Evolutionary conservation across 257 asterid species (phyloP).

Genomic region (Solanum medicagineum): DNA sequence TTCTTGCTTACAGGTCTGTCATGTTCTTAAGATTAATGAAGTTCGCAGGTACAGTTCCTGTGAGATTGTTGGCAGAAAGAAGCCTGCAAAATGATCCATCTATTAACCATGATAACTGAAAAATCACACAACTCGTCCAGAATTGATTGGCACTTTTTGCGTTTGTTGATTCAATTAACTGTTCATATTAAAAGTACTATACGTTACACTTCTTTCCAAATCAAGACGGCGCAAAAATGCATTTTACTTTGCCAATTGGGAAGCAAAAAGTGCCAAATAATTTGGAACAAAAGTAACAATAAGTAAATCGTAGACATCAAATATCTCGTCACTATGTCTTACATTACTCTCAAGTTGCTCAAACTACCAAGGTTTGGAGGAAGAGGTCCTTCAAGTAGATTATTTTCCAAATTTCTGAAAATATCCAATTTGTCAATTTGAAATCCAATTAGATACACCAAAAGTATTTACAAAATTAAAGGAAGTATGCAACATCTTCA

Average conservation of each 20-base stretch:
- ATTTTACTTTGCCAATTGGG: not conserved
- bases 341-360: constrained; percentile 56
- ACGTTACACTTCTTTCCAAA: not conserved
- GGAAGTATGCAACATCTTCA: not conserved
- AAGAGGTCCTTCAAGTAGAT: constrained; percentile 73
- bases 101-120: not conserved
- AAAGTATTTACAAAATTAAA: not conserved
- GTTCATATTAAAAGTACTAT: not conserved
- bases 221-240: not conserved
- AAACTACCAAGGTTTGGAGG: constrained; percentile 52
- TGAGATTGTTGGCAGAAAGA: constrained; percentile 67
- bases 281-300: not conserved
- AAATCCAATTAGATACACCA: constrained; percentile 8
- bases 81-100: constrained; percentile 34
- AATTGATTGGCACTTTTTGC: not conserved
- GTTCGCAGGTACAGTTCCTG: constrained; percentile 56
- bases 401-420: constrained; percentile 64
- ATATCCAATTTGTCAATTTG: constrained; percentile 1
- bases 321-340: constrained; percentile 19
- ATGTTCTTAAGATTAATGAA: constrained; percentile 52
- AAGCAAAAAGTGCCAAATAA: not conserved
- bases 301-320: not conserved
- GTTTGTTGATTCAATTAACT: not conserved
- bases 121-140: not conserved
- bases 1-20: constrained; percentile 66